Base-by-base conservation (phyloP, 2,329 filamentous ascomycete genomes). In the Talaromyces sp. region DNA sequence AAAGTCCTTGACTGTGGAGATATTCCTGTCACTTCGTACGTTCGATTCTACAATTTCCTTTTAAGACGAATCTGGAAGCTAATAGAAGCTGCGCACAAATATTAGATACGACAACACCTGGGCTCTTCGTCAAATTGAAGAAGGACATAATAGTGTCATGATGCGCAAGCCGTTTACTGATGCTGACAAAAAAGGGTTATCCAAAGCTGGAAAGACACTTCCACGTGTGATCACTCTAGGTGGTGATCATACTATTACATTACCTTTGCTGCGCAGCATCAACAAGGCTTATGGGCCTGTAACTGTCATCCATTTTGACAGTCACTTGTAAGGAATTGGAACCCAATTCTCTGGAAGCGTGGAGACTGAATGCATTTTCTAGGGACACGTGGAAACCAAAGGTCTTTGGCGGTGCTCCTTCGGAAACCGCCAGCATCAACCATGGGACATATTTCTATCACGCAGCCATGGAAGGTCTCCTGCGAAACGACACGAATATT, bases 361-460 rank as follows among this genome's bases (percentile, higher is more conserved):
- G 22, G 13, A 40, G 6, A 33, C 25, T 1, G 11, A 5, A 36
- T 15, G 33, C 25, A 43, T 6, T 31, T 28, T 56, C 7, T 15
- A 75, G 66, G 3, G 81, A 81, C 62, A 80, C 81, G 67, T 89
- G 89, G 89, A 84, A 83, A 59, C 91, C 90, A 43, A 93, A 93
- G 70, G 90, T 94, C 25, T 95, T 95, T 65, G 90, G 91, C 55
- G 90, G 89, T 31, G 86, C 88, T 0, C 89, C 90, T 0, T 88
- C 84, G 28, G 82, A 91, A 61, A 83, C 86, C 39, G 89, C 90
- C 19, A 81, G 81, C 63, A 86, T 95, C 76, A 95, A 94, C 75
- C 89, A 94, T 75, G 90, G 90, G 41, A 94, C 89, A 1, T 94
- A 94, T 77, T 95, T 95, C 76, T 94, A 87, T 75, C 89, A 93